phyloP scores from a whole-genome alignment of 2,329 filamentous ascomycete species.

The Neofusicoccum cordaticola region DNA sequence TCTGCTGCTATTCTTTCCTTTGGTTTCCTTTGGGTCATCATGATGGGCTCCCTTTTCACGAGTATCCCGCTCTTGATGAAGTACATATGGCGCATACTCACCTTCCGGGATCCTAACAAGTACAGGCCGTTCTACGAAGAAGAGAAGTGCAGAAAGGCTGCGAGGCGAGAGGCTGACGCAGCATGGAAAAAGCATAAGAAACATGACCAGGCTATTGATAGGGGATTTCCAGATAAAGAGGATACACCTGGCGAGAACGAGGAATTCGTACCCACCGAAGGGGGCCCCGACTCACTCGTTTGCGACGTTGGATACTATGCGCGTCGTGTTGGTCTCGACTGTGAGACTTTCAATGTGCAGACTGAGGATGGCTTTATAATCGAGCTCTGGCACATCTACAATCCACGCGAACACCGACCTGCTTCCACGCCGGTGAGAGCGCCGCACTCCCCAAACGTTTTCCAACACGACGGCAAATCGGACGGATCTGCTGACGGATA shows the following conservation, averaged over 20 bases:
- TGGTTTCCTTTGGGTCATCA: conserved; percentile 71
- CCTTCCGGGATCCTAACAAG: conserved; percentile 58
- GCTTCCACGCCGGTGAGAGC: conserved; percentile 49
- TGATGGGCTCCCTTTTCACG: conserved; percentile 69
- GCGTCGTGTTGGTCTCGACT: conserved; percentile 78
- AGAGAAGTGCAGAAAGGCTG: conserved; percentile 59
- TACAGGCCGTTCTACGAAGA: conserved; percentile 69
- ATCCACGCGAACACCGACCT: conserved; percentile 69
- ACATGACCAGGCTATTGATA: conserved; percentile 36
- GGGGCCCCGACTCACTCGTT: conserved; percentile 72
- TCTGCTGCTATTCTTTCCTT: conserved; percentile 75
- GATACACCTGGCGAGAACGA: conserved; percentile 38
- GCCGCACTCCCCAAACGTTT: conserved; percentile 61
- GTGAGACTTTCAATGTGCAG: conserved; percentile 78
- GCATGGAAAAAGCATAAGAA: conserved; percentile 14
- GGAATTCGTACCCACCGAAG: conserved; percentile 70
- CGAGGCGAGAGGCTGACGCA: conserved; percentile 49
- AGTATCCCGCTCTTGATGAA: conserved; percentile 56
- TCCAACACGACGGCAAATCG: conserved; percentile 36
- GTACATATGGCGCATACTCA: conserved; percentile 53
- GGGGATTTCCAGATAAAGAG: conserved; percentile 20
- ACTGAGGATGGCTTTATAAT: conserved; percentile 94
- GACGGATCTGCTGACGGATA: conserved; percentile 18
- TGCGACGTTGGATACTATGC: conserved; percentile 86
- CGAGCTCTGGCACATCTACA: conserved; percentile 83